Evolutionary conservation across 2,329 filamentous ascomycete species (phyloP), one percentile per base, ranked within the genome.

Genomic region (Pseudocercospora musae): DNA sequence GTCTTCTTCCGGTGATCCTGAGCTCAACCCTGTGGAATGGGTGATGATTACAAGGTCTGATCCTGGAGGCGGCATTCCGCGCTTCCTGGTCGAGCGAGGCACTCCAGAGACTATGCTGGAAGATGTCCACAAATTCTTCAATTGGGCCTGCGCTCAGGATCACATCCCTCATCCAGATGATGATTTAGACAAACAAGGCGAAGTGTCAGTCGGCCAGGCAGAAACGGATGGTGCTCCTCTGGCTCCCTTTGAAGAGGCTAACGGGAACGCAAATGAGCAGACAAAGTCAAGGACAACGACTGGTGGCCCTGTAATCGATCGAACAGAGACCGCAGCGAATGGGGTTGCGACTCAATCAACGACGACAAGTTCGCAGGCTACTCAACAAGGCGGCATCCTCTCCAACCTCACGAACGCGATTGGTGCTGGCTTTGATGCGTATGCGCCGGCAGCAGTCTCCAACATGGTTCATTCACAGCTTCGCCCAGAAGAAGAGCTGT

Each of bases 11-110:
- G 76, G 78, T n/a, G 80, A 84, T 33, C 77, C 79, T 2, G 85
- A 87, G 66, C 75, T 78, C 8, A 88, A 88, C 67, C 86, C 87
- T 0, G 83, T 96, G 1, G 92, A 96, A 75, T 96, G 92, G 92
- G 85, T 95, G 64, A 96, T 96, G 92, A 86, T 96, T 18, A 96
- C 92, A 1, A 84, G 92, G 54, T 94, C 90, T 74, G 92, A 96
- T 70, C 92, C 92, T 2, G 92, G 92, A 10, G 92, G 92, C 57
- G 94, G 87, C 62, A 92, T 96, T 18, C 92, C 92, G 0, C 85
- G 90, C 13, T 96, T 95, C 77, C 88, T 96, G 83, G 91, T 96
- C n/a, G 92, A 96, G 71, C 87, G 91, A 73, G 91, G 90, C 29
- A 96, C 92, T 0, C 92, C 92, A 0, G 86, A 84, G 10, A 90